phyloP scores from a whole-genome alignment of 2,329 filamentous ascomycete species.

The Calcarisporium arbuscula region DNA sequence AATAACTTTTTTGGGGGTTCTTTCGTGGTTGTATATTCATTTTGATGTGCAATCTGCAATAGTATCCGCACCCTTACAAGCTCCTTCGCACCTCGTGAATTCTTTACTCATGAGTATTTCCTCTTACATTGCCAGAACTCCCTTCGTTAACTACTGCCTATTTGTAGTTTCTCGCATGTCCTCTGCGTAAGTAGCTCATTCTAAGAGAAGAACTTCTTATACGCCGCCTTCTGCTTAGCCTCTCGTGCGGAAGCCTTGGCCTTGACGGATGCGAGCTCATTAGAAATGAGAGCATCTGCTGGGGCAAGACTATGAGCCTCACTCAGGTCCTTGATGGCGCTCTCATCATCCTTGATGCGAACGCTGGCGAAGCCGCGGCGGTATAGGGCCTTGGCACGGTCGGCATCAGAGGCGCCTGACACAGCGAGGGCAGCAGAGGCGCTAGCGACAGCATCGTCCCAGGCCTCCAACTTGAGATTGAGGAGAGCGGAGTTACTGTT shows the following conservation, averaged over 20 bases:
- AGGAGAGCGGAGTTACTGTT: constrained; percentile 86
- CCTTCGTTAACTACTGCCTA: too few relatives aligned
- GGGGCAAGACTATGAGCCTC: constrained; percentile 71
- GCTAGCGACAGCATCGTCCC: constrained; percentile 61
- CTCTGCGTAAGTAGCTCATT: too few relatives aligned
- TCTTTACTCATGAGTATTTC: too few relatives aligned
- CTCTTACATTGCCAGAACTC: too few relatives aligned
- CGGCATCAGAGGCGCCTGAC: constrained; percentile 58
- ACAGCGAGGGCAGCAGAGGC: constrained; percentile 70
- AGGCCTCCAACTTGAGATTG: constrained; percentile 71
- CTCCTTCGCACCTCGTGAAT: too few relatives aligned
- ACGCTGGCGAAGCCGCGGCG: constrained; percentile 71
- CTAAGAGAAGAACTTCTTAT: constrained; percentile 80
- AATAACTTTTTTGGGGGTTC: too few relatives aligned
- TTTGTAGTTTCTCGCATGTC: too few relatives aligned
- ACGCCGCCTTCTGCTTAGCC: constrained; percentile 87
- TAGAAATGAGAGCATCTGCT: constrained; percentile 65
- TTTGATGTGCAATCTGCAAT: too few relatives aligned
- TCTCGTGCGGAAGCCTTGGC: constrained; percentile 64
- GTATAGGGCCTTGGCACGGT: constrained; percentile 86
- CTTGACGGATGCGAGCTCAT: constrained; percentile 74
- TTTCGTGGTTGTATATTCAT: too few relatives aligned
- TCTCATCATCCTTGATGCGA: constrained; percentile 77
- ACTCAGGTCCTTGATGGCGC: constrained; percentile 67
- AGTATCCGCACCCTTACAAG: too few relatives aligned